These are phyloP conservation scores for Thermothelomyces thermophilus DNA, from an alignment of 2,329 filamentous ascomycete species.

Conservation along the genomic window DNA sequence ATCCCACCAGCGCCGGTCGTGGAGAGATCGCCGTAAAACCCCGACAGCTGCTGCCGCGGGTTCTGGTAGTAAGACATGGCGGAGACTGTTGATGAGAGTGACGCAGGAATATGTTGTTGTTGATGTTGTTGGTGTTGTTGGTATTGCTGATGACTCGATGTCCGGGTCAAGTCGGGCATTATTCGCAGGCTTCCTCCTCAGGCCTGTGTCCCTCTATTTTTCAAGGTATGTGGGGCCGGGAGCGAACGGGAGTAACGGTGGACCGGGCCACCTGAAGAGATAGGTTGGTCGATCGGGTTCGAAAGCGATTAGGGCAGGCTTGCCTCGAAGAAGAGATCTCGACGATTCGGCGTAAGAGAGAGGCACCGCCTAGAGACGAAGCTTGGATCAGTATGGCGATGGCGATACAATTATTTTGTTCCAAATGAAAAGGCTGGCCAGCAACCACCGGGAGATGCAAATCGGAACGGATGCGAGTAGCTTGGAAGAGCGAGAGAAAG, in stretches of 20 bases:
- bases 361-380: slow-evolving; percentile 15
- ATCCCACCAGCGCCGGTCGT: slow-evolving; percentile 24
- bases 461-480: too few relatives aligned
- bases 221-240: neutral
- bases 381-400: slow-evolving; percentile 19
- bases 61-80: slow-evolving; percentile 32
- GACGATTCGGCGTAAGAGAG: slow-evolving; percentile 15
- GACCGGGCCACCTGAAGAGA: slow-evolving; percentile 5
- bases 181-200: slow-evolving; percentile 15
- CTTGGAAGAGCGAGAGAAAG: slow-evolving; percentile 30
- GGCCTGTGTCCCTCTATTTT: slow-evolving; percentile 7
- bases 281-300: slow-evolving; percentile 17
- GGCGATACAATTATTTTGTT: slow-evolving; percentile 33
- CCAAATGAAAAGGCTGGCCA: slow-evolving; percentile 35
- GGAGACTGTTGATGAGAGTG: slow-evolving; percentile 21
- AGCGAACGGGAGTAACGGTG: neutral
- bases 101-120: slow-evolving; percentile 21
- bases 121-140: slow-evolving; percentile 26
- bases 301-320: neutral
- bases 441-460: slow-evolving; percentile 20
- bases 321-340: slow-evolving; percentile 5
- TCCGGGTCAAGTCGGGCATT: slow-evolving; percentile 29
- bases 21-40: slow-evolving; percentile 30
- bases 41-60: slow-evolving; percentile 23
- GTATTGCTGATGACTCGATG: slow-evolving; percentile 27